Conservation (phyloP, 352 stramenopile species). For the Pythium insidiosum region DNA sequence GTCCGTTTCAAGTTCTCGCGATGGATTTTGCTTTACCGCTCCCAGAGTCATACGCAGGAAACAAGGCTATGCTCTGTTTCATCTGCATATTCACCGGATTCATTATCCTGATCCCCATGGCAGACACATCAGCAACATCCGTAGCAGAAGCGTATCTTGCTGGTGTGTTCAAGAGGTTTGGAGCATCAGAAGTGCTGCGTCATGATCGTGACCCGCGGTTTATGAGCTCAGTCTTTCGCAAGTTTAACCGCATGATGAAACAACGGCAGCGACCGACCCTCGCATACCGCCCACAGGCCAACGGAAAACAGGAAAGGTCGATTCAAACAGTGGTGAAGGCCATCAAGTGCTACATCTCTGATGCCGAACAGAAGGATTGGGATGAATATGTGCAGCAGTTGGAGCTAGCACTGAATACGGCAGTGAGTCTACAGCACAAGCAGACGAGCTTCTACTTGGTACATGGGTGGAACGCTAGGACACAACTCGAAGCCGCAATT, state of each 20-base stretch:
- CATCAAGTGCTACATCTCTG: conserved; percentile 12
- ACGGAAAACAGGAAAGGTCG: conserved; percentile 9
- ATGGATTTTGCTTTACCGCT: too few species aligned
- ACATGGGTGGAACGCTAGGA: neutral
- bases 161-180: conserved; percentile 10
- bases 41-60: too few species aligned
- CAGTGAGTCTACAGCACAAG: neutral
- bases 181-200: conserved; percentile 9
- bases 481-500: neutral
- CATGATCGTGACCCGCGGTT: conserved; percentile 17
- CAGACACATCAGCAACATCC: too few species aligned
- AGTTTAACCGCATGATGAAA: conserved; percentile 7
- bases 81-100: too few species aligned
- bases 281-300: conserved; percentile 15
- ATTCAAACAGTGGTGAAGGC: conserved; percentile 10
- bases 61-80: too few species aligned
- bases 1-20: too few species aligned
- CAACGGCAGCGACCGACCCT: conserved; percentile 7
- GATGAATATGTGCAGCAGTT: conserved; percentile 15
- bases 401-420: conserved; percentile 10
- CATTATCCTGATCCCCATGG: too few species aligned
- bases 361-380: conserved; percentile 13
- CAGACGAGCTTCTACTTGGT: conserved; percentile 1
- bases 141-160: too few species aligned
- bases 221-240: conserved; percentile 15